Percentiles rank a stretch among this genome's conserved stretches.
phyloP scores from a whole-genome alignment of 2,329 filamentous ascomycete genomes.

The Colletotrichum navitas region DNA sequence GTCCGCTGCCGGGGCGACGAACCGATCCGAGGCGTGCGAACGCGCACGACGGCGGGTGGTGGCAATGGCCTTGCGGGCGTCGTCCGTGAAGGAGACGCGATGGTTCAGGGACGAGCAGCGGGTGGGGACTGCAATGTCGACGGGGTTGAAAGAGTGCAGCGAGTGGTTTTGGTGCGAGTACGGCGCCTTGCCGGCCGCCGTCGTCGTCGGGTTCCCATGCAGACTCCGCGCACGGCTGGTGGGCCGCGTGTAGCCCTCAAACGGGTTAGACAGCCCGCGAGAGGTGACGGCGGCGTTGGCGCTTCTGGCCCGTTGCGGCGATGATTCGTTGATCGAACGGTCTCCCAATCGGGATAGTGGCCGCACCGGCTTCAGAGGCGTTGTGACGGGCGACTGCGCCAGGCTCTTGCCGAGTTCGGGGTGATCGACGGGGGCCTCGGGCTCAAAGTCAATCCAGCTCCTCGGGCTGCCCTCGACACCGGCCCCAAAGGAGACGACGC shows the following conservation, averaged over 20 bases:
- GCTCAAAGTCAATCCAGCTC: constrained; percentile 45
- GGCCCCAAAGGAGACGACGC: constrained; percentile 28
- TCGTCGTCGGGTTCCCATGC: constrained; percentile 20
- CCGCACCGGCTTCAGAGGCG: constrained; percentile 39
- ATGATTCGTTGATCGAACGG: constrained; percentile 37
- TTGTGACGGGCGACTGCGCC: constrained; percentile 32
- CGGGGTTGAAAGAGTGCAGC: constrained; percentile 8
- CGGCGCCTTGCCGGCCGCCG: constrained; percentile 13
- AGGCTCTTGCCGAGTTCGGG: constrained; percentile 40
- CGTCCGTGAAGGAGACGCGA: constrained; percentile 31
- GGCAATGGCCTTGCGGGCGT: constrained; percentile 33
- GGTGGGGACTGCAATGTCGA: constrained; percentile 41
- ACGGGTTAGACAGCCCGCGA: constrained; percentile 35
- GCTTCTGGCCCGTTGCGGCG: constrained; percentile 36
- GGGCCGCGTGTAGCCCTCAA: constrained; percentile 38
- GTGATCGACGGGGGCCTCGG: constrained; percentile 35
- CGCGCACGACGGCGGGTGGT: constrained; percentile 25
- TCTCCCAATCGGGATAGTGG: constrained; percentile 35
- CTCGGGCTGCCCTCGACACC: constrained; percentile 28
- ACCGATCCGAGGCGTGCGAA: constrained; percentile 26
- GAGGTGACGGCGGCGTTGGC: constrained; percentile 35
- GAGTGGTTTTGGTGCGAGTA: constrained; percentile 28
- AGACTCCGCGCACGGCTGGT: constrained; percentile 40
- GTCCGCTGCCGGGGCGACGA: constrained; percentile 16
- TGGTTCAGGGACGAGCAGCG: constrained; percentile 39